Evolutionary conservation across 306 rosid species (phyloP).

Genomic region (Begonia peltatifolia): DNA sequence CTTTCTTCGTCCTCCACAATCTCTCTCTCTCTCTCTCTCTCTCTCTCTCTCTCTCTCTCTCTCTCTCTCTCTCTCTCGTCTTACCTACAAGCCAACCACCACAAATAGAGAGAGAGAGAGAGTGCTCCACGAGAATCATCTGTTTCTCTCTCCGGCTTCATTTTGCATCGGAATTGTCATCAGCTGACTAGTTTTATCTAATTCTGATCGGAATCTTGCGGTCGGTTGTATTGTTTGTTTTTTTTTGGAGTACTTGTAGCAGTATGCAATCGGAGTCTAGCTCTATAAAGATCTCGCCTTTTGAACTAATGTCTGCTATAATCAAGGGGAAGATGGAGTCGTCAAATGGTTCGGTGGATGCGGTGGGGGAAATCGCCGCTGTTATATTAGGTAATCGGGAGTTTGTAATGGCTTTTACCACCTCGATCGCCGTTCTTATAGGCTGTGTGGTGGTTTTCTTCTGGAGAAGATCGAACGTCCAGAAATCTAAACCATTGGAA

Average conservation of each 20-base stretch:
- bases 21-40: background rate
- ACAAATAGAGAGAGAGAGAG: conserved; percentile 2
- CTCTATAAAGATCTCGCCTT: conserved; percentile 70
- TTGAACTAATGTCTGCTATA: conserved; percentile 78
- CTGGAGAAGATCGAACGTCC: conserved; percentile 58
- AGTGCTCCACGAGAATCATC: conserved; percentile 1
- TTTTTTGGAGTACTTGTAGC: background rate
- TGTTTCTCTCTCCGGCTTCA: conserved; percentile 1
- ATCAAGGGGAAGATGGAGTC: conserved; percentile 64
- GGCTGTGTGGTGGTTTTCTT: conserved; percentile 64
- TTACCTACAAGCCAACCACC: conserved; percentile 10
- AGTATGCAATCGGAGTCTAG: conserved; percentile 45
- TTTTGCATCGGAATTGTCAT: background rate
- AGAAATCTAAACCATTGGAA: conserved; percentile 27
- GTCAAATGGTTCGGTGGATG: conserved; percentile 35
- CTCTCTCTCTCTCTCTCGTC: background rate
- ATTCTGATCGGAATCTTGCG: conserved; percentile 16
- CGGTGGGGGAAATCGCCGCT: conserved; percentile 25
- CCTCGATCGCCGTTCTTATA: conserved; percentile 74
- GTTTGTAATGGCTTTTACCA: conserved; percentile 45
- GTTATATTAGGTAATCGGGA: conserved; percentile 58
- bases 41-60: background rate
- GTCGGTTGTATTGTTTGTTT: background rate
- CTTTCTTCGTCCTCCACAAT: conserved; percentile 2
- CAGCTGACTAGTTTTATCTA: background rate